Percentiles rank a stretch among this genome's conserved stretches.
phyloP scores from a whole-genome alignment of 208 protist genomes.

The Leishmania tropica region DNA sequence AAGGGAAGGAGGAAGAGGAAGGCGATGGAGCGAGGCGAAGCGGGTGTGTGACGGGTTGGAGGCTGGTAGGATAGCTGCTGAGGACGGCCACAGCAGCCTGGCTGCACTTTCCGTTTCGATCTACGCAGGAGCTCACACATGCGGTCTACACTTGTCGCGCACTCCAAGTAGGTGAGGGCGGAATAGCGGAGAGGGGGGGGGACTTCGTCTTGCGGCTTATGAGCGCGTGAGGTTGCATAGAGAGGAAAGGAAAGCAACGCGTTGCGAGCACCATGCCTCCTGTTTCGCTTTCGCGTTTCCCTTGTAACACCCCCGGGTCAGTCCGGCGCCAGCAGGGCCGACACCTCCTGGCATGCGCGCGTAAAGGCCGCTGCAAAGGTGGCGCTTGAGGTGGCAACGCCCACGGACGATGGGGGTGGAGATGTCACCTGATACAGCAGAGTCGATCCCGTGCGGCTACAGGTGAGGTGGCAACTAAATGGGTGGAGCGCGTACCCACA shows the following conservation, averaged over 20 bases:
- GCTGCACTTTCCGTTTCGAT: background rate
- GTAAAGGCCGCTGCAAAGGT: slow-evolving; percentile 22
- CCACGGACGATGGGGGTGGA: background rate
- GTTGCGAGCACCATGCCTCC: background rate
- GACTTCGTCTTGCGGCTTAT: too few species aligned
- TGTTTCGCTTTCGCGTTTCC: background rate
- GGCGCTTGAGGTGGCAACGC: slow-evolving; percentile 18
- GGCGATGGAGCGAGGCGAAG: background rate
- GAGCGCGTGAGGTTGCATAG: background rate
- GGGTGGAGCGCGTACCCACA: slow-evolving; percentile 25
- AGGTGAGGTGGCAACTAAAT: slow-evolving; percentile 24
- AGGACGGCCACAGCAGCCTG: background rate
- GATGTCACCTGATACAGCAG: slow-evolving; percentile 30
- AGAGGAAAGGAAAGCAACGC: background rate
- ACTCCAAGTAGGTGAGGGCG: background rate
- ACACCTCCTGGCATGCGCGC: slow-evolving; percentile 23
- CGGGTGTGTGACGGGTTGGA: too few species aligned
- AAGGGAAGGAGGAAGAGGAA: too few species aligned
- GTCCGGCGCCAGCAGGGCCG: background rate
- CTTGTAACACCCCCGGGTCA: background rate
- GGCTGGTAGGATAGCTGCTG: background rate
- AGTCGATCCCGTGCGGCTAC: slow-evolving; percentile 22
- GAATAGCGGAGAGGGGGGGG: too few species aligned
- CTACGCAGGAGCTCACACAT: background rate
- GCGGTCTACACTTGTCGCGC: background rate